Evolutionary conservation across 2,329 filamentous ascomycete species (phyloP).

Genomic region (Neofusicoccum laricinum): DNA sequence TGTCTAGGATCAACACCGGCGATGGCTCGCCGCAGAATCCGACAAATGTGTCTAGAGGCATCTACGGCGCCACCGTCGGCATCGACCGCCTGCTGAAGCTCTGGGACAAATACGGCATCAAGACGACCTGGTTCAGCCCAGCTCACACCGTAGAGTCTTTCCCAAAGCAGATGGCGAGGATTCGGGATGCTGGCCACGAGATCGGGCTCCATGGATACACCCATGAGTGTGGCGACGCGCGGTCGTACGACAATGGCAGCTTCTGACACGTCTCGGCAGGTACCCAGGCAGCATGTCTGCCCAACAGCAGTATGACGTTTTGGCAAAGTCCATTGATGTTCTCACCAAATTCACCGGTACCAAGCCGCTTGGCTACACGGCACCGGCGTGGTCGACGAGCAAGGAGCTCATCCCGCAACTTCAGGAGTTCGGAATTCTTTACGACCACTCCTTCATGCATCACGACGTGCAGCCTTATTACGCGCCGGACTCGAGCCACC

Average conservation of each 20-base stretch:
- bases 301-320: conserved; percentile 36
- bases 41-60: conserved; percentile 38
- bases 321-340: conserved; percentile 39
- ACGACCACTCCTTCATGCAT: conserved; percentile 51
- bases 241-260: conserved; percentile 19
- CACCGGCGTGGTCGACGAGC: conserved; percentile 42
- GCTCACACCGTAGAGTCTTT: conserved; percentile 48
- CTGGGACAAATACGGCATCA: conserved; percentile 41
- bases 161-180: conserved; percentile 47
- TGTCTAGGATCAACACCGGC: conserved; percentile 40
- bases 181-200: conserved; percentile 42
- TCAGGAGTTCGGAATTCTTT: conserved; percentile 42
- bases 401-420: conserved; percentile 39
- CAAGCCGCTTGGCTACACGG: conserved; percentile 43
- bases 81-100: conserved; percentile 41
- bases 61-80: conserved; percentile 42
- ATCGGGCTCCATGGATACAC: conserved; percentile 42
- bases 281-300: neutral
- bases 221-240: conserved; percentile 32
- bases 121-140: conserved; percentile 42
- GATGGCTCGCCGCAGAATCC: conserved; percentile 36
- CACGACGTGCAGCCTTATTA: conserved; percentile 46
- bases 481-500: conserved; percentile 26
- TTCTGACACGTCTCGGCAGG: neutral
- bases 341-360: conserved; percentile 39